Base-by-base conservation (phyloP, 2,329 filamentous ascomycete species). In the Aspergillus unguis region DNA sequence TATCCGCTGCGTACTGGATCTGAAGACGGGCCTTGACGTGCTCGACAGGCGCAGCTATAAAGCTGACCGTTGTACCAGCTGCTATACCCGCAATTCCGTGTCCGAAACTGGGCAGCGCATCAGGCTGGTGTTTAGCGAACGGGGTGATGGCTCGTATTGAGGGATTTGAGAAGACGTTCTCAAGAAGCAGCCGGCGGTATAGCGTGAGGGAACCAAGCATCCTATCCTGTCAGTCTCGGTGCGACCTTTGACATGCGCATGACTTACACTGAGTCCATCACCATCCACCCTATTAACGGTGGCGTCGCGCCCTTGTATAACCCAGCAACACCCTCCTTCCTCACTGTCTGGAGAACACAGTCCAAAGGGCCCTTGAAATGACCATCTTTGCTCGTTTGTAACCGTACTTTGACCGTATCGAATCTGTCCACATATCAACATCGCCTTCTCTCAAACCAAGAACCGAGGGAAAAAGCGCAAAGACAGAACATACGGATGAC, bases 251-350 rank as follows among this genome's bases (percentile, higher is more conserved):
- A 38, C 23, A 5, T 26, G 11, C 10, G 11, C 6, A 2, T 2
- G n/a, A 42, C 73, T 59, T 70, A 81, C 76, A 87, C 70, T 50
- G 81, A 85, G 76, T 99, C 94, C 92, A 97, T 97, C 66, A 95
- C 90, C 88, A 97, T 96, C 94, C 94, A 97, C 63, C 94, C 94
- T 47, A 96, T 84, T 44, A 97, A 78, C 48, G 94, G 94, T 51
- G 92, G 92, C 28, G 88, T 90, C 8, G 91, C 91, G 64, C 92
- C 92, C 76, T 97, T 99, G 80, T 97, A 99, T 38, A 99, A 78
- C 3, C 90, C 94, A 46, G 80, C 75, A 43, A 95, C 74, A 44
- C 92, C 92, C 72, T 99, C 94, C 68, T 91, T 87, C 55, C 87
- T 84, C 28, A 97, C 60, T 7, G 94, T 99, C 70, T 92, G 86